Base-by-base conservation (phyloP, 495 filamentous ascomycete genomes). In the Penicillium subrubescens region DNA sequence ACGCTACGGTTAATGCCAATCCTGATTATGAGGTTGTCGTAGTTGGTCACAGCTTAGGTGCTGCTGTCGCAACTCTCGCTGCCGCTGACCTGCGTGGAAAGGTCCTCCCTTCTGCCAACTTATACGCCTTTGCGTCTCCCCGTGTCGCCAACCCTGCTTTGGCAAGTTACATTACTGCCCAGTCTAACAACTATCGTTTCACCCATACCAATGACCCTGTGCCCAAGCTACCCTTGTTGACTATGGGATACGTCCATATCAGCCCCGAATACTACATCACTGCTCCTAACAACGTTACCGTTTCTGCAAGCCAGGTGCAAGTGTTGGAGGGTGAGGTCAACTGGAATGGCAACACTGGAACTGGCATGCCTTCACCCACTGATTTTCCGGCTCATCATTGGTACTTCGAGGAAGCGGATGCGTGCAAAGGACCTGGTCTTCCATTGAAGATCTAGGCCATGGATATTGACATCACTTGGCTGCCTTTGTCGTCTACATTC, bases 101-200 rank as follows among this genome's bases (percentile, higher is more conserved):
- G 21, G 85, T 83, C 10, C 61, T 78, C 29, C 57, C 69, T 1
- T 61, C 31, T 6, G 65, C 67, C 3, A 77, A 75, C n/a, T 56
- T 87, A n/a, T 89, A 88, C 74, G 88, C 86, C 8, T 91, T 80
- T 75, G 89, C 88, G 62, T 79, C 86, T 31, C 89, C 89, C 8
- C 87, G 87, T 27, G 83, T 89, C 29, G 89, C 86, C 56, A 86
- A 86, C 67, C 48, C 64, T 1, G 74, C 76, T n/a, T 75, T 90
- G 64, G 83, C 80, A 61, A 66, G 77, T 39, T 86, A 79, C 69
- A 79, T 91, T 62, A 79, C 77, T 1, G 67, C 70, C n/a, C 83
- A 87, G 59, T 79, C 79, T 10, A 73, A 68, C 27, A 87, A 86
- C 68, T 90, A 77, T 72, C 87, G 89, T 65, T 81, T 90, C 59